Conservation (phyloP, 345 rosid species). For the Linum usitatissimum region DNA sequence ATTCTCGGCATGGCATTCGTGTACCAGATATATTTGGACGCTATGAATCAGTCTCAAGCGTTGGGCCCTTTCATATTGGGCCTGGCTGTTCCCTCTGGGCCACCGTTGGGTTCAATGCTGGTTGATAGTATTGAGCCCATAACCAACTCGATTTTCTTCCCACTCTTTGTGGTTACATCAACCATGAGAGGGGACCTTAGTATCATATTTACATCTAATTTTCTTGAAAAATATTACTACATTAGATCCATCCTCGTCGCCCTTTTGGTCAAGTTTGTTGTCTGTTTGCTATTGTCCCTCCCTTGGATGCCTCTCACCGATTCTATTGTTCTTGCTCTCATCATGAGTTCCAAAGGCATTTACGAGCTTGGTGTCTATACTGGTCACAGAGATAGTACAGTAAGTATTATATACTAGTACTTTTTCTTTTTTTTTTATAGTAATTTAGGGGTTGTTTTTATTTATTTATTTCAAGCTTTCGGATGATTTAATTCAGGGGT, state of each 20-base stretch:
- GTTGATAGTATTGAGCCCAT: constrained; percentile 23
- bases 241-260: background rate
- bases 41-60: constrained; percentile 1
- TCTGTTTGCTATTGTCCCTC: constrained; percentile 18
- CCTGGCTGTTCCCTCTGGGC: constrained; percentile 33
- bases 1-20: constrained; percentile 14
- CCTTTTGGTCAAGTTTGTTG: constrained; percentile 4
- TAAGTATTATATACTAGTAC: too few species aligned
- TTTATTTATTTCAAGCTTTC: too few species aligned
- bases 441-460: too few species aligned
- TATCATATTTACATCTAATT: background rate
- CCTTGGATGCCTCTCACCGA: constrained; percentile 15
- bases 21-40: constrained; percentile 5
- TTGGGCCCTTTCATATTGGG: constrained; percentile 27
- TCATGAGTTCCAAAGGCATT: constrained; percentile 31
- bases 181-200: constrained; percentile 18
- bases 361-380: constrained; percentile 16
- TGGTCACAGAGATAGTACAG: too few species aligned
- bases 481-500: too few species aligned
- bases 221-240: background rate
- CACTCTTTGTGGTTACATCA: constrained; percentile 16
- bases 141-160: constrained; percentile 21
- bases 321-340: constrained; percentile 23
- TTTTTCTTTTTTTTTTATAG: too few species aligned
- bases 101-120: constrained; percentile 32